phyloP scores from a whole-genome alignment of 345 rosid species.

The Toxicodendron radicans region DNA sequence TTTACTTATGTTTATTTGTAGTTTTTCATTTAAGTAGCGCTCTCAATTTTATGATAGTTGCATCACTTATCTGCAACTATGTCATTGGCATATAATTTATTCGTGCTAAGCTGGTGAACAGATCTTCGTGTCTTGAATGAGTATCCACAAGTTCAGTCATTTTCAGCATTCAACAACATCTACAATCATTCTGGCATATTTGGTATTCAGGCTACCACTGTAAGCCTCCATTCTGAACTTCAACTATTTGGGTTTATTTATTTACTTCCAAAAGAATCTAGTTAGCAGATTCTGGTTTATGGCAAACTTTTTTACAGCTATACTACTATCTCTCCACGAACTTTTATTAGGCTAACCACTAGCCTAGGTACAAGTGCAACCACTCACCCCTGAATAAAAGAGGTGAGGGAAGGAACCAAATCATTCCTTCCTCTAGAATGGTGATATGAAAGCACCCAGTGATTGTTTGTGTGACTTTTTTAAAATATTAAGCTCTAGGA shows the following conservation, averaged over 20 bases:
- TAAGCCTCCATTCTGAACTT: conserved; percentile 38
- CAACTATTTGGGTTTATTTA: neutral
- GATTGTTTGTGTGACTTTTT: too few relatives aligned
- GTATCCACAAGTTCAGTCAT: conserved; percentile 68
- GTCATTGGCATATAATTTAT: neutral
- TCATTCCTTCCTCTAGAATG: too few relatives aligned
- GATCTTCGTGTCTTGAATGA: conserved; percentile 76
- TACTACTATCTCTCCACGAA: too few relatives aligned
- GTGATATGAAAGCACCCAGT: too few relatives aligned
- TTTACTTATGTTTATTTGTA: neutral
- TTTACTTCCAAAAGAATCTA: neutral
- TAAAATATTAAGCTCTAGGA: too few relatives aligned
- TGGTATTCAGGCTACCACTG: conserved; percentile 77
- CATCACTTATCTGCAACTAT: conserved; percentile 3
- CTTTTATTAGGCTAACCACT: too few relatives aligned
- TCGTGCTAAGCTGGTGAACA: conserved; percentile 28
- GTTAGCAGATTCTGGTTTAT: too few relatives aligned
- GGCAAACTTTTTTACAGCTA: too few relatives aligned
- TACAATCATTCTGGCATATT: conserved; percentile 72
- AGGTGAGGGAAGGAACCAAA: too few relatives aligned
- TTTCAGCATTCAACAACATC: conserved; percentile 83
- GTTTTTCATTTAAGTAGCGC: neutral
- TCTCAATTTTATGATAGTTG: neutral
- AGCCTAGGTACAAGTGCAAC: too few relatives aligned
- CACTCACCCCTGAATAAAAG: too few relatives aligned